Evolutionary conservation across 1,284 basidiomycete genomes (phyloP), one percentile per base, ranked within the genome.

Genomic region (Cryptococcus amylolentus): DNA sequence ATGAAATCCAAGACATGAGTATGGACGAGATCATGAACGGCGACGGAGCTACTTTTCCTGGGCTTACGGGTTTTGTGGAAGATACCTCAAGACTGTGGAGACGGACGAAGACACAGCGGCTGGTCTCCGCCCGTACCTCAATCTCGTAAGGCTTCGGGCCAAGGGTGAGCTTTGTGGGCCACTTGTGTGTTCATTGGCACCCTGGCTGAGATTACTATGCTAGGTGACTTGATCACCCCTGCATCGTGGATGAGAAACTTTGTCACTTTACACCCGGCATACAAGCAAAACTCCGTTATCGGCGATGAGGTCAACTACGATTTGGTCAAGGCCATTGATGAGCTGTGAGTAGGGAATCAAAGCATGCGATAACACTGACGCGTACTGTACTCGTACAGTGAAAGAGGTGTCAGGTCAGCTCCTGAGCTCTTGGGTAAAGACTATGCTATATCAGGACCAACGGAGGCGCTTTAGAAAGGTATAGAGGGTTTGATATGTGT

Each of bases 1-100:
- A 91, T 5, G 92, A 98, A 73, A 92, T 91, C 62, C 88, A 86
- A 62, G 91, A 95, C 72, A 94, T 95, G 86, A 85, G 88, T 0
- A 83, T 98, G 73, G 81, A 91, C 65, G 92, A 98, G 79, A 89
- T 98, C 47, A 89, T 98, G 78, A 91, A 90, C 69, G 96, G 96
- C 18, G 57, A 89, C 83, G 83, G 82, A 26, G 77, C 79, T 44
- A 71, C 78, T 18, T 97, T 92, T 82, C 89, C 89, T 0, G 96
- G 96, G 10, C 79, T 99, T 31, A 76, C 98, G 42, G 85, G 87
- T 37, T 82, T 99, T 16, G 86, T 98, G 82, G 87, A 68, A 84
- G 86, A 43, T 99, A 97, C 76, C 80, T 98, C 20, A 20, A 55
- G 88, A 91, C 63, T 89, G 79, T 98, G 57, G 91, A 97, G 62